Evolutionary conservation across 371 early-diverging fungal genomes (phyloP), one percentile per base, ranked within the genome.

Genomic region (Mucor indicus): DNA sequence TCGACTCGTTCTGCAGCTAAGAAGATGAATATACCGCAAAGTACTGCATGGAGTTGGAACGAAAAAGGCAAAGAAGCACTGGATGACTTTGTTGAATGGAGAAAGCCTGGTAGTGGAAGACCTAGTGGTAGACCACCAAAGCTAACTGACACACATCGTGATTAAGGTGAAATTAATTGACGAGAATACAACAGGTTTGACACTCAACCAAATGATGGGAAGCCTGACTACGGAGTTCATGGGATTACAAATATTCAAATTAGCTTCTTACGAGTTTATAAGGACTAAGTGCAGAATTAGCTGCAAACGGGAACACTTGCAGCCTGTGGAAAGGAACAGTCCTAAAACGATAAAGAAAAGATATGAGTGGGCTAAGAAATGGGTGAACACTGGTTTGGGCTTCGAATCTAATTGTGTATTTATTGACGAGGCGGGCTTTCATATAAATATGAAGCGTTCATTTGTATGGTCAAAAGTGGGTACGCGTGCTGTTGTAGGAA

Each of bases 271-370:
- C 32, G 46, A 54, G 19, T 60, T 49, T 27, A 36, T 46, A 8
- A 60, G 27, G 15, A 48, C 40, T n/a, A n/a, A n/a, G n/a, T 53
- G 49, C 40, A 48, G 43, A 30, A 37, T 49, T 16, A 37, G 42
- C 36, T 31, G 53, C 13, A 54, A 54, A 17, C 40, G 54, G 10
- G 54, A 45, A 22, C 37, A 58, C 12, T 44, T 55, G 33, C 35
- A 55, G 15, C 20, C 50, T 43, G 45, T 38, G 12, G 57, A 51
- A 52, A 39, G 43, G 46, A 60, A 47, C 31, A 46, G 43, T 23
- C 16, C 4, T 4, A 31, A 32, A 1, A 46, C 48, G 47, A 53
- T 60, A 30, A 21, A 46, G 44, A 43, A 53, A 10, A 39, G 60
- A 37, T 29, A 37, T n/a, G 46, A 41, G 32, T 59, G 53, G 48